Evolutionary conservation across 345 rosid genomes (phyloP), one percentile per base, ranked within the genome.

Genomic region (Viola odorata): DNA sequence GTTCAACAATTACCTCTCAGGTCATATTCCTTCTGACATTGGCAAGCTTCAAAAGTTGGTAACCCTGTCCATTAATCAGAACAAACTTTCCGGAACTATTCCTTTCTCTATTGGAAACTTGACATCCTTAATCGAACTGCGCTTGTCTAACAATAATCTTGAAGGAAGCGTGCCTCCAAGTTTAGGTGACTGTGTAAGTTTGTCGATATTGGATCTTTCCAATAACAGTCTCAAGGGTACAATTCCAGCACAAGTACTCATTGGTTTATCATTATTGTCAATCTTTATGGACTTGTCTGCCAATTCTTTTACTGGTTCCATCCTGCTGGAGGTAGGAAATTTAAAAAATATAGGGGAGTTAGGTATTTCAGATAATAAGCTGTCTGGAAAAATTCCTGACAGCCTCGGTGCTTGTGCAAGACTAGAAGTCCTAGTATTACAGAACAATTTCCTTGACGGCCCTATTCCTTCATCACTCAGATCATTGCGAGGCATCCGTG

Each of bases 121-220:
- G 8, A 64, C 77, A 3, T 3, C 0, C 38, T 4, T 66, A 15
- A 59, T 10, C 10, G 42, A 41, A 45, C 69, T 74, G 23, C 12
- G 4, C n/a, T 3, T 78, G 61, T 42, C 55, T n/a, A 39, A 38
- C 1, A 73, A 77, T 58, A 51, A 17, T 13, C 57, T 68, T 0
- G 66, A 67, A 12, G 82, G 76, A 4, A 58, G 42, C 61, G 71
- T 74, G n/a, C 76, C 82, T 61, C 54, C 48, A 3, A 71, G 69
- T 53, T 58, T 68, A 15, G 77, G 74, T 9, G 64, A 40, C n/a
- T 70, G 71, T 23, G 7, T 45, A 1, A 67, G 58, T 10, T 59
- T 59, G 63, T 6, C 36, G 3, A 12, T 6, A 12, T 47, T 59
- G 17, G 39, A 3, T 13, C 63, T 59, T 10, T 47, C 40, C 3